Evolutionary conservation across 148 eudicot genomes (phyloP).

Genomic region (Silene latifolia): DNA sequence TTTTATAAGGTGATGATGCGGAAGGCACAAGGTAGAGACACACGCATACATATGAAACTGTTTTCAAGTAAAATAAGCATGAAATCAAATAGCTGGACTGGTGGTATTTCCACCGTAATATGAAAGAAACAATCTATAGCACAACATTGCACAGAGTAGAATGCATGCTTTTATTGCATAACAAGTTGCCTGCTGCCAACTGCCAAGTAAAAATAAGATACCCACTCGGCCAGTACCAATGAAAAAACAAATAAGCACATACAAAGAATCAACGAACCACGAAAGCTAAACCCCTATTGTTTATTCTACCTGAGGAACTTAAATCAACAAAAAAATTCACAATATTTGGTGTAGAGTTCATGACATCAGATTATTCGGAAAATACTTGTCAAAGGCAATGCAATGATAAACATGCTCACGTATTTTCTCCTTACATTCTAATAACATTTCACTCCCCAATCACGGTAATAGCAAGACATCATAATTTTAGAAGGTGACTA

Average conservation of each 20-base stretch:
- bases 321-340: not conserved
- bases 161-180: too few species aligned
- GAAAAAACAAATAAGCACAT: not conserved
- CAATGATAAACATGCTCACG: not conserved
- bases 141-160: not conserved
- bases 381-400: not conserved
- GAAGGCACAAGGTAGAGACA: not conserved
- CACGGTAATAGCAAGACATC: not conserved
- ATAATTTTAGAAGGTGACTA: not conserved
- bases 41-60: not conserved
- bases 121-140: not conserved
- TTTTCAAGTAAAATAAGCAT: not conserved
- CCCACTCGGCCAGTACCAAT: not conserved
- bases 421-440: not conserved
- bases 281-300: not conserved
- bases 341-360: not conserved
- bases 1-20: not conserved
- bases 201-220: not conserved
- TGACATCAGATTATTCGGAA: not conserved
- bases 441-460: not conserved
- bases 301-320: not conserved
- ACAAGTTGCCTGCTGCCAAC: not conserved
- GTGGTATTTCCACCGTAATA: not conserved
- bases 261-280: not conserved
- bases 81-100: not conserved